Base-by-base conservation (phyloP, 495 filamentous ascomycete species). In the Rhizodiscina lignyota region DNA sequence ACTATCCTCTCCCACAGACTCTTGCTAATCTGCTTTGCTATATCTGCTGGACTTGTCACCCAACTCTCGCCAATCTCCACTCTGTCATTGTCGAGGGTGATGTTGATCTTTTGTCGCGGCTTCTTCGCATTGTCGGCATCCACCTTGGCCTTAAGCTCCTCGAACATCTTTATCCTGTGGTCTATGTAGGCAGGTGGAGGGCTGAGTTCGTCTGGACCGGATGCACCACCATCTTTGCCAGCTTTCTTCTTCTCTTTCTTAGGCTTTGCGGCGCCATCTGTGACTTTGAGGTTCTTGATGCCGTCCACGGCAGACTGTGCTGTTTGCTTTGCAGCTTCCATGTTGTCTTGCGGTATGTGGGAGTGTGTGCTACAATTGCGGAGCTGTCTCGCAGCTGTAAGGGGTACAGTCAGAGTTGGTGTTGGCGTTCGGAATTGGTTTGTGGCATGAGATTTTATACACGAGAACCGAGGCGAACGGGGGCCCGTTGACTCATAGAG, bases 81-180 rank as follows among this genome's bases (percentile, higher is more conserved):
- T 26, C 60, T 66, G 34, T 75, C 77, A 50, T 81, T 65, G 28
- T 60, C 64, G 29, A 84, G 56, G 16, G 72, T 74, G 44, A 84
- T 68, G 21, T 62, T 65, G 53, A 83, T 83, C 18, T 67, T 56
- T 36, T 80, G 69, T 34, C 67, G 70, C 15, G 76, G 70, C 52
- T 70, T 75, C 43, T 48, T 31, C 12, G 74, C 67, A 33, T 79
- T 51, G 32, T 89, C 78, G 13, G 76, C 74, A 35, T 92, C 73
- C 48, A 79, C 70, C 53, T 81, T 66, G 41, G 78, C 74, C 68
- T 85, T 94, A 18, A 96, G 59, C 46, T 76, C 71, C 42, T 96
- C 77, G 59, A 94, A 97, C 4, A 97, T 58, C 19, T 74, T 62
- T 49, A 94, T 79, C 21, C 89, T 77, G 47, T 86, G 68, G 44